A percentile compares a stretch with the other conserved stretches of the same genome.
Conservation (phyloP, 768 basidiomycete genomes). For the Boletus patriciae region DNA sequence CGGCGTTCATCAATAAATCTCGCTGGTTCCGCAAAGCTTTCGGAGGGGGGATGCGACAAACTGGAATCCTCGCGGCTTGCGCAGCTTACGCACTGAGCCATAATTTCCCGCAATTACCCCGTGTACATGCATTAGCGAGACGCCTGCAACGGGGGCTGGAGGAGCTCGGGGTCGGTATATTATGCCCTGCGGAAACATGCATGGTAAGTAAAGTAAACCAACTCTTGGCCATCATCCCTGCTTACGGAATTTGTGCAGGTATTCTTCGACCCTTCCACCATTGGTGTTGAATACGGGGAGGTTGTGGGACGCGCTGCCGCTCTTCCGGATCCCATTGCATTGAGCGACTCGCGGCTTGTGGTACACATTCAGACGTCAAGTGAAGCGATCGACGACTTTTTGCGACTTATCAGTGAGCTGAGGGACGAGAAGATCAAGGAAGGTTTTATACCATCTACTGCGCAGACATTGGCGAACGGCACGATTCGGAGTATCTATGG, state of each 20-base stretch:
- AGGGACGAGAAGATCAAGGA: constrained; percentile 65
- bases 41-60: constrained; percentile 95
- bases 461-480: background rate
- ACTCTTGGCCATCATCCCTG: background rate
- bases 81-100: constrained; percentile 84
- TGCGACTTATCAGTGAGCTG: constrained; percentile 59
- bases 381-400: constrained; percentile 77
- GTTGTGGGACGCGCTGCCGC: constrained; percentile 60
- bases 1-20: constrained; percentile 73
- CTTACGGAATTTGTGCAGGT: constrained; percentile 45
- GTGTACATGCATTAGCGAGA: constrained; percentile 74
- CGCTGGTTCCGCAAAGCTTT: constrained; percentile 92
- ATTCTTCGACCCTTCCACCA: constrained; percentile 74
- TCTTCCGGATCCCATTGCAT: constrained; percentile 66
- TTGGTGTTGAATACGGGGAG: constrained; percentile 69
- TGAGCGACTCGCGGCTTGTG: constrained; percentile 78
- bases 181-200: constrained; percentile 80
- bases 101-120: constrained; percentile 73
- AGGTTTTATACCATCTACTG: constrained; percentile 36
- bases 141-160: constrained; percentile 69
- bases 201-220: constrained; percentile 64
- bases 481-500: constrained; percentile 9
- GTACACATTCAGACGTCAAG: constrained; percentile 85
- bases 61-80: constrained; percentile 77
- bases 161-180: constrained; percentile 70